phyloP scores from a whole-genome alignment of 305 asterid species.

The Andrographis paniculata region DNA sequence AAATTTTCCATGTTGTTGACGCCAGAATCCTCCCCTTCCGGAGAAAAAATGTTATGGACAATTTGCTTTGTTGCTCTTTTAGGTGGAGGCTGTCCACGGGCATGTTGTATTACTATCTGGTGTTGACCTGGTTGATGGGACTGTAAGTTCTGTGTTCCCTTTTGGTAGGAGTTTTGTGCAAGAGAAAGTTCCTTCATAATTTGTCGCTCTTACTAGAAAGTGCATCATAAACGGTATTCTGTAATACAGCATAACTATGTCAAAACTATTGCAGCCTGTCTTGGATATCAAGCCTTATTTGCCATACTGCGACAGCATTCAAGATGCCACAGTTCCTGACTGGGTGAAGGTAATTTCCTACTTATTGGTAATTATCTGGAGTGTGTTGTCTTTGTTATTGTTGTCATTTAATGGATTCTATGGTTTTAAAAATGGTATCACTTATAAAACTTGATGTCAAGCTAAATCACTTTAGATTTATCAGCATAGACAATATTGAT shows the following conservation, averaged over 20 bases:
- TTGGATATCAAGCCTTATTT: constrained; percentile 91
- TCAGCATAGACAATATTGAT: too few relatives aligned
- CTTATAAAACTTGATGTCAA: too few relatives aligned
- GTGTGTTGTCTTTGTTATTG: too few relatives aligned
- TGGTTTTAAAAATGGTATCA: too few relatives aligned
- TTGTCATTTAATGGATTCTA: too few relatives aligned
- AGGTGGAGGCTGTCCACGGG: constrained; percentile 73
- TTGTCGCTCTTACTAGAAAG: constrained; percentile 1
- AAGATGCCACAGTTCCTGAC: constrained; percentile 64
- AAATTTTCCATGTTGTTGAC: not conserved
- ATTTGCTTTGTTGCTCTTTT: constrained; percentile 12
- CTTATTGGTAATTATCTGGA: not conserved
- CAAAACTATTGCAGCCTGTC: constrained; percentile 53
- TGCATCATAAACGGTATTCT: constrained; percentile 8
- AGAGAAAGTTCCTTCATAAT: not conserved
- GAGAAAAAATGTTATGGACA: constrained; percentile 3
- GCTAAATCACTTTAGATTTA: too few relatives aligned
- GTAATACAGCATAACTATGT: constrained; percentile 21
- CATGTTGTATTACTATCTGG: constrained; percentile 64
- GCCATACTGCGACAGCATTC: constrained; percentile 80
- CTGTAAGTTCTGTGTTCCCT: constrained; percentile 38
- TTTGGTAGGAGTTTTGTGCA: constrained; percentile 2
- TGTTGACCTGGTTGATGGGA: constrained; percentile 92
- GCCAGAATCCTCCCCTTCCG: constrained; percentile 1
- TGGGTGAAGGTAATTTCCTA: constrained; percentile 72